Percentiles rank a stretch among this genome's conserved stretches.
Conservation (phyloP, 1,284 basidiomycete species). For the Veloboletus limbatus region DNA sequence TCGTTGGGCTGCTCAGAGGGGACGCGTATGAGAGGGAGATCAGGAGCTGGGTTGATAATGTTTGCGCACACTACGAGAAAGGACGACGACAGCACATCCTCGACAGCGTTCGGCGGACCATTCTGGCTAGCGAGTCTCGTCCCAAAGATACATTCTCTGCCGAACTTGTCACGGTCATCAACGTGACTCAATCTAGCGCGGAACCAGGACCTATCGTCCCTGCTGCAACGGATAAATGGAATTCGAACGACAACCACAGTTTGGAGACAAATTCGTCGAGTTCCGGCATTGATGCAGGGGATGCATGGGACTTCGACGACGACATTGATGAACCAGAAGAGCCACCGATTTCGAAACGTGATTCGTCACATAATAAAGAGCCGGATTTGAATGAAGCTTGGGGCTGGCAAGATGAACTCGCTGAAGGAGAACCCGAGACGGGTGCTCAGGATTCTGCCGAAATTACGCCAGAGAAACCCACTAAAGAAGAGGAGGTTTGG, state of each 20-base stretch:
- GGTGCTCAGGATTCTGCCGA: constrained; percentile 25
- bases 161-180: constrained; percentile 27
- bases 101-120: constrained; percentile 50
- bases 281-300: constrained; percentile 30
- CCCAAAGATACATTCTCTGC: constrained; percentile 36
- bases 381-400: constrained; percentile 53
- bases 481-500: constrained; percentile 40
- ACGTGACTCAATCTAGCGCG: neutral
- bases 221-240: constrained; percentile 4
- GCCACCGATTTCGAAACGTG: constrained; percentile 11
- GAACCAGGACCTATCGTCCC: constrained; percentile 1
- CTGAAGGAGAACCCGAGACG: constrained; percentile 16
- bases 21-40: constrained; percentile 50
- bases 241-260: constrained; percentile 10
- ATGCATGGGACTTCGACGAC: constrained; percentile 61
- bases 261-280: constrained; percentile 19
- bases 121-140: constrained; percentile 36
- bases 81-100: constrained; percentile 62
- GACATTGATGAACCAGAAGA: constrained; percentile 33
- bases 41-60: constrained; percentile 58
- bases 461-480: constrained; percentile 12
- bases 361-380: constrained; percentile 18
- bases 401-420: constrained; percentile 58
- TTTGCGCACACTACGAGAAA: constrained; percentile 71
- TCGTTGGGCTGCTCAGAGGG: constrained; percentile 50